Evolutionary conservation across 139 green algal genomes (phyloP).

Genomic region (Raphidocelis subcapitata): DNA sequence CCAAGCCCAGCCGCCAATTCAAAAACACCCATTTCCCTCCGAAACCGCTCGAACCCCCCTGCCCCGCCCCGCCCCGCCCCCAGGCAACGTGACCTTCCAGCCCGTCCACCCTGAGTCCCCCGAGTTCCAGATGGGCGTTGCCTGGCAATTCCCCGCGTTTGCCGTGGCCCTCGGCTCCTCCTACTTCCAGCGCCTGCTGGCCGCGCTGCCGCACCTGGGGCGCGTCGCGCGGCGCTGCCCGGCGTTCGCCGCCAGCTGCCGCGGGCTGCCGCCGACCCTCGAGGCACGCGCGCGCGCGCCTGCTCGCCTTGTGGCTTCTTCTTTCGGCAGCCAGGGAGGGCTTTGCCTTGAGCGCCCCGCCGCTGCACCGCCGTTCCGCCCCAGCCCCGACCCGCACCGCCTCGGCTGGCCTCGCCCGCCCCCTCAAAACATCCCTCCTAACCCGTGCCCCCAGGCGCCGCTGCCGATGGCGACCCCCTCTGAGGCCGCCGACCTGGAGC

Average conservation of each 20-base stretch:
- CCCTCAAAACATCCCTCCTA: background rate
- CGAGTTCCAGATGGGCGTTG: constrained; percentile 30
- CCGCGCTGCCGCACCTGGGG: constrained; percentile 34
- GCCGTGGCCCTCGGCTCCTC: constrained; percentile 42
- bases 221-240: constrained; percentile 26
- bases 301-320: background rate
- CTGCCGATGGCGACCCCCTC: background rate
- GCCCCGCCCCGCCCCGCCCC: background rate
- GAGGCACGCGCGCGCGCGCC: background rate
- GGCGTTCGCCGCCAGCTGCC: constrained; percentile 29
- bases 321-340: background rate
- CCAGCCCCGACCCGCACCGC: no score
- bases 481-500: background rate
- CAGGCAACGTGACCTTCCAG: constrained; percentile 41
- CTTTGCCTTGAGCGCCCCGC: no score
- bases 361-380: no score
- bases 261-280: constrained; percentile 2
- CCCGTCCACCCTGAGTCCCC: constrained; percentile 29
- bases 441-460: background rate
- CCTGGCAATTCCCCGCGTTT: constrained; percentile 50
- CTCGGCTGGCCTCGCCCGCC: no score
- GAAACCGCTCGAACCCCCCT: background rate
- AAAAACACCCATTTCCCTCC: no score
- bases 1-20: no score
- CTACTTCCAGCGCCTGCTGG: constrained; percentile 55